Evolutionary conservation across 495 filamentous ascomycete species (phyloP), one percentile per base, ranked within the genome.

Genomic region (Penicillium robsamsonii): DNA sequence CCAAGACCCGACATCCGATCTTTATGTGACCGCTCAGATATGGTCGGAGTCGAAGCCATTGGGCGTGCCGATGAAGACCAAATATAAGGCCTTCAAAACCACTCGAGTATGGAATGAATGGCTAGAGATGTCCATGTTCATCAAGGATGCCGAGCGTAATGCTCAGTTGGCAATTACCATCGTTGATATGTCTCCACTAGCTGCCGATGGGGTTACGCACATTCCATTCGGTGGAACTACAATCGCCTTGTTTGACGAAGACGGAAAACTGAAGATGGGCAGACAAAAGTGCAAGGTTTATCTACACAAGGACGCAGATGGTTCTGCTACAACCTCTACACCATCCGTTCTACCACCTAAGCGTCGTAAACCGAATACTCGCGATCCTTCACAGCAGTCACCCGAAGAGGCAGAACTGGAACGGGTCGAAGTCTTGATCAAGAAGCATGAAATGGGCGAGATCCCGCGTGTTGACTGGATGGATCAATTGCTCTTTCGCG

Each of bases 381-480:
- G 71, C 20, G 58, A 71, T 49, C 48, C 62, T 0, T 49, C 75
- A 24, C 51, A 75, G 68, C 58, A 81, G 80, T 74, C 85, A 73
- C 43, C 60, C 49, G 87, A 91, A 62, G 81, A 82, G 33, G 77
- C 86, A 38, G 92, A 97, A 70, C 73, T 93, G 42, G 89, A 94
- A 56, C 79, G 92, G 15, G 77, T 97, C 41, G 90, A 96, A 67
- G 85, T 84, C 50, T 65, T 97, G 45, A 88, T 99, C 63, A 99
- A 99, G 75, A 95, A 96, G 69, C 95, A 97, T 63, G 94, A 99
- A 67, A 94, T 97, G 86, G 91, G 91, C 22, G 93, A 97, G 63
- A 92, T 99, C 13, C 86, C 89, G 3, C 82, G 89, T 15, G 87
- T 94, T 43, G 91, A 95, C 66, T 97, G 94, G 94, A 81, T 99